phyloP scores from a whole-genome alignment of 106 monocot species.

The Dioscorea dumetorum region DNA sequence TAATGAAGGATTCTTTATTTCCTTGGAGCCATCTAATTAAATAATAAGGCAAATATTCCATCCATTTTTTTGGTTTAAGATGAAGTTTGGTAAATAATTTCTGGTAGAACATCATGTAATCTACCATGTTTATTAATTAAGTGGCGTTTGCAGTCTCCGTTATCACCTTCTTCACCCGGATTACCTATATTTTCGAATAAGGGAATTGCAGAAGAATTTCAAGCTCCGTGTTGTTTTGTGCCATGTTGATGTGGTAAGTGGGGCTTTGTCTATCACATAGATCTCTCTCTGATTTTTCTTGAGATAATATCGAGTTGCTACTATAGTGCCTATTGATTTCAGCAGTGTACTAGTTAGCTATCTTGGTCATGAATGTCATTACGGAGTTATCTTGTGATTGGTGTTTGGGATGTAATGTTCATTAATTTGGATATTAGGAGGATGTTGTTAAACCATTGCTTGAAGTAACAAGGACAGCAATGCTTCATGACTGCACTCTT shows the following conservation, averaged over 20 bases:
- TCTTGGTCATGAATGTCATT: neutral
- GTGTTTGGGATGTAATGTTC: no score
- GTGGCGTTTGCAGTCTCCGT: constrained; percentile 58
- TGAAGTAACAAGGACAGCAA: constrained; percentile 88
- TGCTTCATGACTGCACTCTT: constrained; percentile 94
- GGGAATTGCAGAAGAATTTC: constrained; percentile 85
- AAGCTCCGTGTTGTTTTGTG: constrained; percentile 88
- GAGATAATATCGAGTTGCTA: no score
- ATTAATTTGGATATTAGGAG: constrained; percentile 30
- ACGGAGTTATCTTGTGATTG: no score
- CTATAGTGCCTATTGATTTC: no score
- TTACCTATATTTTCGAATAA: constrained; percentile 93
- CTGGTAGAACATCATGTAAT: no score
- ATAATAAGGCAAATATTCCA: no score
- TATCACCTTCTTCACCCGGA: constrained; percentile 98
- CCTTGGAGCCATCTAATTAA: no score
- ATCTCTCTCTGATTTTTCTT: no score
- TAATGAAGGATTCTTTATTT: no score
- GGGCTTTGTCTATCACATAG: no score
- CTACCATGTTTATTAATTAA: neutral
- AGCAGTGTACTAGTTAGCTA: neutral
- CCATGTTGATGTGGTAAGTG: constrained; percentile 96
- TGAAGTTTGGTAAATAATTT: no score
- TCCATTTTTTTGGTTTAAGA: no score
- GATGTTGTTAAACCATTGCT: constrained; percentile 89